Evolutionary conservation across 2,329 filamentous ascomycete species (phyloP).

Genomic region (Dryadomyces sulphureus): DNA sequence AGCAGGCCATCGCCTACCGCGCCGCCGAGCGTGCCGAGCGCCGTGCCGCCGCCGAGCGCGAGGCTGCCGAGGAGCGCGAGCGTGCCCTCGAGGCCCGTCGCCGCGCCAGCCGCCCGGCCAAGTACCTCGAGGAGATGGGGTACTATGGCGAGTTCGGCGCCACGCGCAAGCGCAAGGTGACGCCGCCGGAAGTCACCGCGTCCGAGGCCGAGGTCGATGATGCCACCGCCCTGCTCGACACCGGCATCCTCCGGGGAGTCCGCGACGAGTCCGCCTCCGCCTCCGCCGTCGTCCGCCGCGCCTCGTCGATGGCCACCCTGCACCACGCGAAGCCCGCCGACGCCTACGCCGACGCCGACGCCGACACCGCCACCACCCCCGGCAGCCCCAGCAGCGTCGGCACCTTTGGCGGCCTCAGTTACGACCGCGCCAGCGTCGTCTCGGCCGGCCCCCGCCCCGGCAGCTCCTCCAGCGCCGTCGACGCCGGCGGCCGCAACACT

Average conservation of each 20-base stretch:
- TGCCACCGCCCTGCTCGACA: constrained; percentile 26
- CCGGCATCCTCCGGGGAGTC: constrained; percentile 26
- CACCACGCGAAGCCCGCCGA: not conserved
- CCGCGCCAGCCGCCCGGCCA: constrained; percentile 12
- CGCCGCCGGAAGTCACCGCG: not conserved
- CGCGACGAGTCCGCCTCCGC: constrained; percentile 21
- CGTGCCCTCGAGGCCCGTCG: constrained; percentile 10
- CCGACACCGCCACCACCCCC: too few relatives aligned
- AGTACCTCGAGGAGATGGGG: constrained; percentile 9
- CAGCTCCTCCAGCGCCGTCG: not conserved
- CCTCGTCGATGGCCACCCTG: constrained; percentile 2
- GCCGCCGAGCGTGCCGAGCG: constrained; percentile 18
- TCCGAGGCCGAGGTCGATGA: constrained; percentile 21
- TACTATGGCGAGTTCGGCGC: constrained; percentile 6
- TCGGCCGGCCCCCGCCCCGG: not conserved
- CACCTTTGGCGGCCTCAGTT: not conserved
- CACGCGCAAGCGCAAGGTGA: constrained; percentile 6
- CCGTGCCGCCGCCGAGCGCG: constrained; percentile 20
- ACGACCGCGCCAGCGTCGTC: not conserved
- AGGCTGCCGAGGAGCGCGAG: constrained; percentile 18
- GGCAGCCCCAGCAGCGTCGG: not conserved
- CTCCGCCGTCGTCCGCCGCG: constrained; percentile 19
- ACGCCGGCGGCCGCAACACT: not conserved
- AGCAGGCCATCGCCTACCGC: constrained; percentile 27
- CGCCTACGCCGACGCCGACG: not conserved